phyloP scores from a whole-genome alignment of 306 rosid genomes.

The Alnus glutinosa region DNA sequence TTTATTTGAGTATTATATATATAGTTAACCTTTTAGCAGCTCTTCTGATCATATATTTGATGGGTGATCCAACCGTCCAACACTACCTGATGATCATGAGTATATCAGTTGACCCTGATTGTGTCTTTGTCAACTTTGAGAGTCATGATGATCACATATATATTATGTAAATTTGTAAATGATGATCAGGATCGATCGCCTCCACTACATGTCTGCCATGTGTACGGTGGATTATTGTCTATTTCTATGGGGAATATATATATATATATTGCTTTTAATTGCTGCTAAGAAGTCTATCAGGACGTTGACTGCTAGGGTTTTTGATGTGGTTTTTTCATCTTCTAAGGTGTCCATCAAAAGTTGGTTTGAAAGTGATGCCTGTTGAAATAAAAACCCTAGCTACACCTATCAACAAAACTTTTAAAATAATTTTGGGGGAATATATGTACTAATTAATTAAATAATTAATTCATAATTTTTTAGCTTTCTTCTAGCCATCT shows the following conservation, averaged over 20 bases:
- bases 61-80: conserved; percentile 16
- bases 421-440: conserved; percentile 2
- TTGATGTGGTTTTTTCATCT: conserved; percentile 54
- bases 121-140: conserved; percentile 20
- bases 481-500: neutral
- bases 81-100: conserved; percentile 21
- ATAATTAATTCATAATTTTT: neutral
- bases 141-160: neutral
- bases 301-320: conserved; percentile 39
- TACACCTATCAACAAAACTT: conserved; percentile 31
- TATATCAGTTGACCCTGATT: conserved; percentile 18
- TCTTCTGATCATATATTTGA: neutral
- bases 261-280: conserved; percentile 9
- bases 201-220: conserved; percentile 41
- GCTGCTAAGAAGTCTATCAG: conserved; percentile 37
- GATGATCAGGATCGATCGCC: conserved; percentile 19
- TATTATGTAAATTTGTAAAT: conserved; percentile 25
- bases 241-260: conserved; percentile 8
- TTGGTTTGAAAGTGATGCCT: conserved; percentile 65
- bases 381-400: conserved; percentile 55
- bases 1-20: neutral
- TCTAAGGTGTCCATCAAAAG: conserved; percentile 59
- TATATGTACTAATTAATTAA: neutral
- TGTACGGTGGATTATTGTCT: conserved; percentile 11
- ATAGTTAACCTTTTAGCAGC: neutral